A percentile compares a stretch with the other conserved stretches of the same genome.
phyloP scores from a whole-genome alignment of 1,284 basidiomycete genomes.

The Ustilago nuda region DNA sequence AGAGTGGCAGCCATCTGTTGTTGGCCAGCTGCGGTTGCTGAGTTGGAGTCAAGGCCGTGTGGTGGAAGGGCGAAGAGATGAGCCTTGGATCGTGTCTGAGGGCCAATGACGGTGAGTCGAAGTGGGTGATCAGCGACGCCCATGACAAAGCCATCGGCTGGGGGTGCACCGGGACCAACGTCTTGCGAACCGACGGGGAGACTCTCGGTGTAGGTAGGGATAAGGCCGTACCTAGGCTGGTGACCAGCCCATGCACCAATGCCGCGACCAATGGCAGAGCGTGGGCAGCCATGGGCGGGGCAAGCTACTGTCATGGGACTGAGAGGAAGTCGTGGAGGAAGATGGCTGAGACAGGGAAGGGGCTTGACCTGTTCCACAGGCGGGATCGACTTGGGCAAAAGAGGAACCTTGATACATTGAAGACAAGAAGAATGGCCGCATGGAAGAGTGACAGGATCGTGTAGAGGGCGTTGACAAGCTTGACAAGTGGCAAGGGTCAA shows the following conservation, averaged over 20 bases:
- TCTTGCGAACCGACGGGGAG: conserved; percentile 32
- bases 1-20: conserved; percentile 26
- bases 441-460: conserved; percentile 59
- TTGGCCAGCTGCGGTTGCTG: neutral
- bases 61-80: conserved; percentile 49
- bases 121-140: conserved; percentile 54
- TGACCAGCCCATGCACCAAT: conserved; percentile 62
- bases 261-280: conserved; percentile 60
- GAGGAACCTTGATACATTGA: conserved; percentile 50
- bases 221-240: conserved; percentile 46
- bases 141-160: conserved; percentile 63
- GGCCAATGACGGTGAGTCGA: conserved; percentile 54
- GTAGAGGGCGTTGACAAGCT: conserved; percentile 45
- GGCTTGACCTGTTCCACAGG: conserved; percentile 26
- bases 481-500: conserved; percentile 47
- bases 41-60: conserved; percentile 30
- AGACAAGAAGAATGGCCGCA: conserved; percentile 62
- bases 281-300: conserved; percentile 50
- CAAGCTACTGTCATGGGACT: conserved; percentile 57
- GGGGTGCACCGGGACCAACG: conserved; percentile 47
- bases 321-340: conserved; percentile 60
- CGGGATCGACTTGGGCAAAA: conserved; percentile 27
- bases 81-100: conserved; percentile 51
- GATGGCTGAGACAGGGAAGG: conserved; percentile 43
- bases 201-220: conserved; percentile 43